A percentile compares a stretch with the other conserved stretches of the same genome.
phyloP scores from a whole-genome alignment of 2,329 filamentous ascomycete genomes.

The Stemphylium beticola region DNA sequence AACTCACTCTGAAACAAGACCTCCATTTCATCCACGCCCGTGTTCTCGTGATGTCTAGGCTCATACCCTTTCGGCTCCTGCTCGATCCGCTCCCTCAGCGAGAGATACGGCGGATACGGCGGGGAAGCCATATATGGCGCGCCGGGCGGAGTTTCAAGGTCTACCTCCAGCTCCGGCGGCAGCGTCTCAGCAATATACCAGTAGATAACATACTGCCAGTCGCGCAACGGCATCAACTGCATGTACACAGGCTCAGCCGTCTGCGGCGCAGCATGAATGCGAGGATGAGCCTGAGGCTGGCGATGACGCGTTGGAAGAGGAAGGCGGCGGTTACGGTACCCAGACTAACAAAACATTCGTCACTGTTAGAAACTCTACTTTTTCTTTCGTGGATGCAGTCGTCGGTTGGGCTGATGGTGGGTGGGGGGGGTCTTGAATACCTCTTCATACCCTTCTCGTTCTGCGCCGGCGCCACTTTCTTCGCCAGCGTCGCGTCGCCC shows the following conservation, averaged over 20 bases:
- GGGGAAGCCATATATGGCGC: conserved; percentile 48
- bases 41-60: conserved; percentile 54
- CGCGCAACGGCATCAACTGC: conserved; percentile 50
- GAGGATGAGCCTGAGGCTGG: conserved; percentile 51
- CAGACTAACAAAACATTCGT: conserved; percentile 25
- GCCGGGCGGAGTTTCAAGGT: conserved; percentile 27
- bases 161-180: conserved; percentile 45
- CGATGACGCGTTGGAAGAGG: conserved; percentile 53
- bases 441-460: conserved; percentile 59
- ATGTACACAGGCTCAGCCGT: conserved; percentile 56
- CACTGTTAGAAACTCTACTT: too few species aligned
- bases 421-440: conserved; percentile 22
- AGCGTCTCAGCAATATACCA: conserved; percentile 58
- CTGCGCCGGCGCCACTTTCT: conserved; percentile 50
- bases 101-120: conserved; percentile 45
- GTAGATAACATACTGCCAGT: conserved; percentile 53
- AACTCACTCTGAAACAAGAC: conserved; percentile 52
- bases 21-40: conserved; percentile 58
- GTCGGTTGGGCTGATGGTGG: too few species aligned
- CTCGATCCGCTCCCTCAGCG: conserved; percentile 47
- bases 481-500: conserved; percentile 57
- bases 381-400: too few species aligned
- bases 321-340: conserved; percentile 57
- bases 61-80: conserved; percentile 53
- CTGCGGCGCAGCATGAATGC: conserved; percentile 28